Percentiles rank a stretch among this genome's conserved stretches.
Evolutionary conservation across 2,329 filamentous ascomycete species (phyloP).

Genomic region (Claviceps sp.): DNA sequence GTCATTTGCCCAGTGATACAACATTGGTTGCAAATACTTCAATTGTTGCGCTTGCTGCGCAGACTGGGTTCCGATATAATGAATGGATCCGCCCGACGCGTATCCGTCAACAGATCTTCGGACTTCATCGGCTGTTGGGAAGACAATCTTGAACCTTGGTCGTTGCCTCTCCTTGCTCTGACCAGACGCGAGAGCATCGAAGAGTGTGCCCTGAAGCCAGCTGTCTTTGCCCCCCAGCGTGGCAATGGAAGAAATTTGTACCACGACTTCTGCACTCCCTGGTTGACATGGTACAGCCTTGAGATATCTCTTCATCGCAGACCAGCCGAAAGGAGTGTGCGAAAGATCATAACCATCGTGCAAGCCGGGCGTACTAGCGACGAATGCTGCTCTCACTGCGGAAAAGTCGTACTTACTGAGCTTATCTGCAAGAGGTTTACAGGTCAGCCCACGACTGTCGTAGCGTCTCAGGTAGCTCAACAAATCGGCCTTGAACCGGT

Average conservation of each 20-base stretch:
- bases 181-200: slow-evolving; percentile 31
- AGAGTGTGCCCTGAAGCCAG: slow-evolving; percentile 58
- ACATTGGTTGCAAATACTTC: slow-evolving; percentile 52
- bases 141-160: slow-evolving; percentile 57
- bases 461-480: slow-evolving; percentile 61
- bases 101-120: slow-evolving; percentile 68
- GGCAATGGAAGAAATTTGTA: slow-evolving; percentile 70
- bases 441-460: slow-evolving; percentile 40
- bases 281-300: slow-evolving; percentile 33
- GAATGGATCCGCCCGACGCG: slow-evolving; percentile 62
- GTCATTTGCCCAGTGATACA: slow-evolving; percentile 67
- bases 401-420: slow-evolving; percentile 57
- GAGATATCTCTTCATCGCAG: slow-evolving; percentile 48
- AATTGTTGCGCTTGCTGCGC: slow-evolving; percentile 60
- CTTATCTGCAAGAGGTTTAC: slow-evolving; percentile 39
- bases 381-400: slow-evolving; percentile 50
- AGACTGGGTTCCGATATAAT: slow-evolving; percentile 58
- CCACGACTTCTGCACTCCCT: slow-evolving; percentile 35
- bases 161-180: slow-evolving; percentile 10
- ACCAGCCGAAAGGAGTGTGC: slow-evolving; percentile 65
- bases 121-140: slow-evolving; percentile 70
- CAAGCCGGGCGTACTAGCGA: slow-evolving; percentile 67
- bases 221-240: slow-evolving; percentile 56
- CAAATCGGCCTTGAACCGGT: slow-evolving; percentile 63
- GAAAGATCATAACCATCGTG: slow-evolving; percentile 35